A percentile compares a stretch with the other conserved stretches of the same genome.
These are phyloP conservation scores for Plasmodium inui DNA, from an alignment of 169 alveolate species.

Conservation along the genomic window DNA sequence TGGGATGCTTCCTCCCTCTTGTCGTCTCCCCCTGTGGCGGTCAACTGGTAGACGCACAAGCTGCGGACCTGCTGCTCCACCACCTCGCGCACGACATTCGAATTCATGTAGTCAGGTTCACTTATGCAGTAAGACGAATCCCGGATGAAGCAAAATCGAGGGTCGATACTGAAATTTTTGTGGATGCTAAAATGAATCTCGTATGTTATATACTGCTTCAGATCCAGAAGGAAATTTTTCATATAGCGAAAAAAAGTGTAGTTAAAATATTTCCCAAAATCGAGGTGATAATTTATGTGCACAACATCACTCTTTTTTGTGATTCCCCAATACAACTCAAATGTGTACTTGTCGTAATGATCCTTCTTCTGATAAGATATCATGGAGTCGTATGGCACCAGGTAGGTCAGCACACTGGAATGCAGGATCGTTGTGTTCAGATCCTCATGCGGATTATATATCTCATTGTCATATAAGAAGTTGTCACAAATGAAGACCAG, in stretches of 20 bases:
- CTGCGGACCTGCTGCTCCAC: conserved; percentile 72
- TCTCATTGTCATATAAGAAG: conserved; percentile 62
- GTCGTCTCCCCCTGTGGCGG: conserved; percentile 2
- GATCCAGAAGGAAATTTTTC: conserved; percentile 40
- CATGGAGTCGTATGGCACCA: conserved; percentile 34
- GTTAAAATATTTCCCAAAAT: conserved; percentile 69
- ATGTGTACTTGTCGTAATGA: conserved; percentile 1
- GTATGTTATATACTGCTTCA: conserved; percentile 37
- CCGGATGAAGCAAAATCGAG: conserved; percentile 48
- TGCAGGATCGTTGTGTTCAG: conserved; percentile 27
- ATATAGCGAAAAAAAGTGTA: conserved; percentile 53
- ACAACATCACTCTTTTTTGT: conserved; percentile 52
- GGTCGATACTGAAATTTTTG: conserved; percentile 62
- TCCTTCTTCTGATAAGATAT: conserved; percentile 8
- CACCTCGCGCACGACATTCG: conserved; percentile 50
- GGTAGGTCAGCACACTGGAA: conserved; percentile 35
- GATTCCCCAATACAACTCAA: conserved; percentile 71
- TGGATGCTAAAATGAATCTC: conserved; percentile 58
- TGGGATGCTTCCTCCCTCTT: background rate
- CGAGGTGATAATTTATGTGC: conserved; percentile 55
- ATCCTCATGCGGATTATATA: conserved; percentile 67
- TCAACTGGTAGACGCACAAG: conserved; percentile 50
- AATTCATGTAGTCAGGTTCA: conserved; percentile 59
- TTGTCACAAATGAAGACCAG: conserved; percentile 55
- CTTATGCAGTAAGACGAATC: conserved; percentile 70